These are phyloP conservation scores for Ophiostoma quercus DNA, from an alignment of 2,329 filamentous ascomycete species.

Conservation along the genomic window DNA sequence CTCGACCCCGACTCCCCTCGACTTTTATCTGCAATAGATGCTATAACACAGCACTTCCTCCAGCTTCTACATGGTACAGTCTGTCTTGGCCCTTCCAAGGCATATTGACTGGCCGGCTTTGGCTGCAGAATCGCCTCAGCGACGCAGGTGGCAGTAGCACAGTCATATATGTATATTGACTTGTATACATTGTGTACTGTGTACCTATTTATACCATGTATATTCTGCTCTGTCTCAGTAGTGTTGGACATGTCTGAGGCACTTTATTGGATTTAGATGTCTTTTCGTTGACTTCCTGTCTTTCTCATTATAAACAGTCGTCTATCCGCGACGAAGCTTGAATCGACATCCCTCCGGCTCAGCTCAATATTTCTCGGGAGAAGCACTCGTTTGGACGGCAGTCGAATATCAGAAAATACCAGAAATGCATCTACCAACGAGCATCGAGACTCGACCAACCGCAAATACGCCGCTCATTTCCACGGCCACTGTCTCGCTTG, in stretches of 20 bases:
- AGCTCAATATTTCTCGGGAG: background rate
- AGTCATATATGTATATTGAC: background rate
- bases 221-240: background rate
- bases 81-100: constrained; percentile 9
- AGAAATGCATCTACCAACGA: background rate
- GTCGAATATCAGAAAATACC: too few relatives aligned
- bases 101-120: constrained; percentile 5
- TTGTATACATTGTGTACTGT: background rate
- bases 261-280: background rate
- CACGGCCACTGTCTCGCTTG: constrained; percentile 1
- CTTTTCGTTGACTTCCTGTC: background rate
- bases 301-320: background rate
- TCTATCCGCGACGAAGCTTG: background rate
- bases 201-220: background rate
- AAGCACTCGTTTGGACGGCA: background rate
- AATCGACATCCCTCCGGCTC: background rate
- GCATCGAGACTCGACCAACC: background rate
- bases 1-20: background rate
- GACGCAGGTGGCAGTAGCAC: constrained; percentile 9
- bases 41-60: background rate
- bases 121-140: constrained; percentile 17
- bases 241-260: background rate
- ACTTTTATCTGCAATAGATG: background rate
- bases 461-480: background rate
- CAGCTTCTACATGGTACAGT: background rate